These are phyloP conservation scores for Kodamaea leandrae DNA, from an alignment of 805 yeast species.

Conservation along the genomic window DNA sequence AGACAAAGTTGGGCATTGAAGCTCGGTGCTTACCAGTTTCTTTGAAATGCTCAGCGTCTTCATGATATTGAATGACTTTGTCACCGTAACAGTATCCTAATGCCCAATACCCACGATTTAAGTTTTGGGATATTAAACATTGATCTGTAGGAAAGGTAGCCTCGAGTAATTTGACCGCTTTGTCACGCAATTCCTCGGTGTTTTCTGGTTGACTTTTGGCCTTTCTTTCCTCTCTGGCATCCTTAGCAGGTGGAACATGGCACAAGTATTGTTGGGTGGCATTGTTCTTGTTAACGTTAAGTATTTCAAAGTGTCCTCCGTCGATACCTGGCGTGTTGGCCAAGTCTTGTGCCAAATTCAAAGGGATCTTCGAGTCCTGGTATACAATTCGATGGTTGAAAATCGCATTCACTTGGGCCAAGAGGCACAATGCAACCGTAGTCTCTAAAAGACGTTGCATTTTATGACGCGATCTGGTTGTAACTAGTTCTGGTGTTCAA, in stretches of 20 bases:
- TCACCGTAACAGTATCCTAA: slow-evolving; percentile 50
- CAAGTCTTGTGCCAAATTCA: slow-evolving; percentile 11
- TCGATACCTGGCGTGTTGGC: slow-evolving; percentile 10
- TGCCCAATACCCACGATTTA: slow-evolving; percentile 51
- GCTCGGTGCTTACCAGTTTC: slow-evolving; percentile 30
- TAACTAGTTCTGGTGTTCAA: no score
- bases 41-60: slow-evolving; percentile 21
- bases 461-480: not conserved
- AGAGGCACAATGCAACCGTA: not conserved
- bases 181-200: slow-evolving; percentile 13
- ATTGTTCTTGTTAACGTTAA: slow-evolving; percentile 12
- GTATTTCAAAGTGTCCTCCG: slow-evolving; percentile 17
- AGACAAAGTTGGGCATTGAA: slow-evolving; percentile 30
- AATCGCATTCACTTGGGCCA: not conserved
- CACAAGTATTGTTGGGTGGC: slow-evolving; percentile 19
- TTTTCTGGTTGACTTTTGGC: not conserved
- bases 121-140: slow-evolving; percentile 25
- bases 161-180: slow-evolving; percentile 17
- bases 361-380: slow-evolving; percentile 18
- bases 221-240: not conserved
- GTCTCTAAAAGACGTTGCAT: not conserved
- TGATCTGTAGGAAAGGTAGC: slow-evolving; percentile 18
- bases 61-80: slow-evolving; percentile 50
- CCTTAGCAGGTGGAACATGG: slow-evolving; percentile 16
- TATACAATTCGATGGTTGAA: slow-evolving; percentile 19